Conservation (phyloP, 345 rosid species). For the Geranium rotundifolium region DNA sequence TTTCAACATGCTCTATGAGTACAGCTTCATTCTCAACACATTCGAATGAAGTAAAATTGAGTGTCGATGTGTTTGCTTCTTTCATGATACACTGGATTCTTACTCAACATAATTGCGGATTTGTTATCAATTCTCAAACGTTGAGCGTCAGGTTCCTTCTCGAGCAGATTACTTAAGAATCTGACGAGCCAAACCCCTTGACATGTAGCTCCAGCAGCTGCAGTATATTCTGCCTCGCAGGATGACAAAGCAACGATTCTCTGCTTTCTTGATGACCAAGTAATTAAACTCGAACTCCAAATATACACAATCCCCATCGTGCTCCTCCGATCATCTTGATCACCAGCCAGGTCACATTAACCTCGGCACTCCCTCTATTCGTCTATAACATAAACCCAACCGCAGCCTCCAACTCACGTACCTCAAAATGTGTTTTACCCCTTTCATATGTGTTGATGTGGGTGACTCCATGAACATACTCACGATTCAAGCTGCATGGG, state of each 20-base stretch:
- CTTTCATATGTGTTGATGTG: not conserved
- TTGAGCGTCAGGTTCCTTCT: not conserved
- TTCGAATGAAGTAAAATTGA: not conserved
- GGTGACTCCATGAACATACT: not conserved
- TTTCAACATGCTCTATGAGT: not conserved
- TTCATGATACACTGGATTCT: not conserved
- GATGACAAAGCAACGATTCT: not conserved
- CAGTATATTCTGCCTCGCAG: conserved; percentile 2
- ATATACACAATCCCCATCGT: not conserved
- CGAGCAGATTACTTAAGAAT: not conserved
- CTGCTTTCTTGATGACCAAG: not conserved
- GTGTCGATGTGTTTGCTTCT: conserved; percentile 3
- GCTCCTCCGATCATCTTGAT: not conserved
- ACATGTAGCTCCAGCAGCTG: not conserved
- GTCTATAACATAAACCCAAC: not conserved
- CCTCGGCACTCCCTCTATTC: not conserved
- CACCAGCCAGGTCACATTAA: not conserved
- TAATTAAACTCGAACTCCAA: not conserved
- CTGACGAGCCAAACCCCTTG: not conserved
- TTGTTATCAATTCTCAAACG: not conserved
- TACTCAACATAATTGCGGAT: not conserved
- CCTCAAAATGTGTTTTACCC: not conserved
- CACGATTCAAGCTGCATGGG: not conserved
- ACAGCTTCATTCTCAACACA: not conserved
- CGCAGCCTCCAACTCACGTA: not conserved